Evolutionary conservation across 108 stramenopile species (phyloP), one percentile per base, ranked within the genome.

Genomic region (Conticribra guillardii): DNA sequence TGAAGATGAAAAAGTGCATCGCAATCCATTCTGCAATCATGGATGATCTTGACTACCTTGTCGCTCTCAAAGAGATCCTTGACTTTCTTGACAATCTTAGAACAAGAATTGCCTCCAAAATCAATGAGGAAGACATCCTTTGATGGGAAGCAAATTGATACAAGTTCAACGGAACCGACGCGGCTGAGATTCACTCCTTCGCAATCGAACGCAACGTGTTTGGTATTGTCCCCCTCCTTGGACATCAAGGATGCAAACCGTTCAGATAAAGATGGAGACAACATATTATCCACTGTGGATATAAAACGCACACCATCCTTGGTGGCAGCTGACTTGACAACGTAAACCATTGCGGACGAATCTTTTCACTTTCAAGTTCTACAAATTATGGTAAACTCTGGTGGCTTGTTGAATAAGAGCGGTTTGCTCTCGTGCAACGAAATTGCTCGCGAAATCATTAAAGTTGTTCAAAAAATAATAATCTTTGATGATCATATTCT

Each of bases 1-100:
- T 67, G 65, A 5, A 44, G 64, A 63, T 82, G 81, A 48, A 56
- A 67, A 2, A 82, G 53, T 22, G 81, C 81, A 77, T 82, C 81
- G 26, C 61, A 72, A 48, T 77, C 81, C 81, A 77, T 73, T 31
- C 76, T 56, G 22, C 65, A 77, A 46, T 82, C 81, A 62, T 82
- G 81, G 26, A 82, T 82, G 32, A 82, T 60, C 59, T 78, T 82
- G 37, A 49, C 60, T 11, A 82, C 50, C 15, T 31, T 22, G 23
- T 53, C 27, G 45, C 57, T 49, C 49, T 77, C 76, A 31, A 77
- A 66, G 2, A 82, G 55, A 7, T 70, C 41, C 11, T 65, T 62
- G 29, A 77, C 48, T 14, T 45, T 22, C 14, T 51, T 49, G 18
- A 54, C 19, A 30, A 72, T 48, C 56, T 48, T 53, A 45, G 54